phyloP scores from a whole-genome alignment of 371 early-diverging fungal species.

The Mucor sp. region DNA sequence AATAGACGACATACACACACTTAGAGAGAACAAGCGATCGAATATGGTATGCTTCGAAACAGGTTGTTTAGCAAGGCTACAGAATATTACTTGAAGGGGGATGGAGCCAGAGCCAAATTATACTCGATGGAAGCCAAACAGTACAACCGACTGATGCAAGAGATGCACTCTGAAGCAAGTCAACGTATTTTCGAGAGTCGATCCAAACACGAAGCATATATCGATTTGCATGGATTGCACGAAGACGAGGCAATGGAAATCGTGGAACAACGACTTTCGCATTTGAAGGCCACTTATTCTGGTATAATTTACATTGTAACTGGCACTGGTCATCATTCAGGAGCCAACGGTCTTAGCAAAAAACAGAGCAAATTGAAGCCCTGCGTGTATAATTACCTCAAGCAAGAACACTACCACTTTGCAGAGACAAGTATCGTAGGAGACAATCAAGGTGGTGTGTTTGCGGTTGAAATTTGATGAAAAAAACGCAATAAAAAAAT shows the following conservation, averaged over 20 bases:
- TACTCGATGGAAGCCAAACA: conserved; percentile 60
- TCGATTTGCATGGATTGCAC: conserved; percentile 67
- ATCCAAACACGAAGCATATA: conserved; percentile 54
- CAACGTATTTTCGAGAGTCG: conserved; percentile 56
- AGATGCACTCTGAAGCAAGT: conserved; percentile 60
- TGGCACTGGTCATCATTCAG: conserved; percentile 55
- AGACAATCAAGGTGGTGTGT: conserved; percentile 49
- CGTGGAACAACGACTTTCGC: conserved; percentile 50
- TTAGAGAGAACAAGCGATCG: conserved; percentile 55
- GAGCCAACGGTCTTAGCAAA: conserved; percentile 41
- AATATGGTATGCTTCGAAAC: conserved; percentile 59
- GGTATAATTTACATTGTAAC: conserved; percentile 56
- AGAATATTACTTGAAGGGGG: conserved; percentile 56
- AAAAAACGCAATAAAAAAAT: neutral
- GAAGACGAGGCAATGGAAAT: conserved; percentile 59
- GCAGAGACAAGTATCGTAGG: conserved; percentile 49
- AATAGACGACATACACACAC: too few species aligned
- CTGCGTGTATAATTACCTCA: conserved; percentile 34
- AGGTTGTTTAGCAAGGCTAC: conserved; percentile 60
- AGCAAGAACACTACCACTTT: conserved; percentile 35
- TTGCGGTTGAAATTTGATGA: conserved; percentile 40
- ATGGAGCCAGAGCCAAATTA: conserved; percentile 55
- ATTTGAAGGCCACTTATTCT: conserved; percentile 24
- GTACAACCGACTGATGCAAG: conserved; percentile 60
- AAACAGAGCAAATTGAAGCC: conserved; percentile 47